Conservation (phyloP, 192 early-diverging fungal genomes). For the Chytriomyces hyalinus region DNA sequence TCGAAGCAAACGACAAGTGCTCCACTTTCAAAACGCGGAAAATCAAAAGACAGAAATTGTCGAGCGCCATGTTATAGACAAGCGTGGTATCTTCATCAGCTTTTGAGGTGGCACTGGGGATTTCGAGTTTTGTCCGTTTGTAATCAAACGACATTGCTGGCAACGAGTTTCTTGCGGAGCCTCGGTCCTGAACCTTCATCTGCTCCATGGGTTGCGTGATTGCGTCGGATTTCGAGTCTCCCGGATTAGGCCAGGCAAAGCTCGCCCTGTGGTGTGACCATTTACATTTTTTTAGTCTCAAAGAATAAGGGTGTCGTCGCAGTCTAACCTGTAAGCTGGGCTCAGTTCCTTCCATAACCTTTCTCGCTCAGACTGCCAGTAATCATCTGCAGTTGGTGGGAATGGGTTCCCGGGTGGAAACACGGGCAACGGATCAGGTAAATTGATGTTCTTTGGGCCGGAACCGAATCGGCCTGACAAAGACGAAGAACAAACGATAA, state of each 20-base stretch:
- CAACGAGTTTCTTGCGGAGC: not conserved
- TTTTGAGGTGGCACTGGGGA: not conserved
- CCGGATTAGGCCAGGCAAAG: conserved; percentile 73
- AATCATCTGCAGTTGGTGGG: conserved; percentile 51
- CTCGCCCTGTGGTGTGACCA: conserved; percentile 50
- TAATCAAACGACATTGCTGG: not conserved
- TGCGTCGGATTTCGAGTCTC: conserved; percentile 43
- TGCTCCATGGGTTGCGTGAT: not conserved
- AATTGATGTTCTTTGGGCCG: conserved; percentile 53
- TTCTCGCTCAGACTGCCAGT: conserved; percentile 70
- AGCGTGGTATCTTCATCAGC: conserved; percentile 59
- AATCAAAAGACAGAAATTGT: conserved; percentile 76
- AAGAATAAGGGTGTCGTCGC: not conserved
- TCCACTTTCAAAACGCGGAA: conserved; percentile 71
- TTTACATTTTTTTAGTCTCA: too few relatives aligned
- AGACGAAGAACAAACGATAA: conserved; percentile 71
- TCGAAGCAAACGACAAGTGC: conserved; percentile 42
- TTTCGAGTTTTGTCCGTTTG: conserved; percentile 11
- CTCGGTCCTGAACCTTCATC: not conserved
- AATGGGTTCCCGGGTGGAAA: conserved; percentile 20
- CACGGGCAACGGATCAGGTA: conserved; percentile 35
- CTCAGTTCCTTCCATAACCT: conserved; percentile 63
- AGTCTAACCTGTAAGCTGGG: conserved; percentile 39
- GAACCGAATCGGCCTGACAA: conserved; percentile 68
- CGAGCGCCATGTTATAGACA: conserved; percentile 71